Base-by-base conservation (phyloP, 2,329 filamentous ascomycete species). In the Colletotrichum zoysiae region DNA sequence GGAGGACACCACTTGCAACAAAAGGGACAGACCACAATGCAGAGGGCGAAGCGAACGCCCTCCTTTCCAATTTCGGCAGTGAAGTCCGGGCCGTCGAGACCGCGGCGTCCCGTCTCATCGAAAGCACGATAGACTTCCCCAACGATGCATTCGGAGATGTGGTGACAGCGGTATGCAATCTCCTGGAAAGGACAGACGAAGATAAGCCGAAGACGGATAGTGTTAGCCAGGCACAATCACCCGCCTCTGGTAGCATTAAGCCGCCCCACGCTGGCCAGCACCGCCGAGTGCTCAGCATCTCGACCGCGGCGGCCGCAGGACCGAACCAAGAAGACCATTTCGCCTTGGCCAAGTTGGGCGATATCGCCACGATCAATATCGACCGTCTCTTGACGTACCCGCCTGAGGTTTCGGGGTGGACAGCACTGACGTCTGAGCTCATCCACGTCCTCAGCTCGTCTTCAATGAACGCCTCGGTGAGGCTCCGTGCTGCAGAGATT, bases 121-220 rank as follows among this genome's bases (percentile, higher is more conserved):
- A 98, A 79, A 97, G 95, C 81, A 98, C 95, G 0, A 87, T 92
- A 20, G 95, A 98, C 76, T 98, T 97, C 77, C 94, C 95, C 0
- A 95, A 95, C 74, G 87, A 90, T 20, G 86, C 94, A 0, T 98
- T 98, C 76, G 84, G 92, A 6, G 89, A 93, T 74, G 90, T 98
- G 12, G 85, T 98, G 1, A 84, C 86, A 65, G 92, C 95, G 0
- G 86, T 97, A 5, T 95, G 94, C 77, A 86, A 88, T 57, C 84
- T 98, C 8, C 85, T 97, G 7, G 86, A 87, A 44, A 77, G 80
- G 35, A 78, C 75, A 74, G 26, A 65, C 65, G 11, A 79, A 82
- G 42, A 68, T 77, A 73, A 73, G 38, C 53, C 57, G 4, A 46
- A 73, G 61, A 78, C 79, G 3, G 79, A 81, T 53, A 73, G 74